Evolutionary conservation across 1,139 yeast species (phyloP), one percentile per base, ranked within the genome.

Genomic region (Yamadazyma oceani): DNA sequence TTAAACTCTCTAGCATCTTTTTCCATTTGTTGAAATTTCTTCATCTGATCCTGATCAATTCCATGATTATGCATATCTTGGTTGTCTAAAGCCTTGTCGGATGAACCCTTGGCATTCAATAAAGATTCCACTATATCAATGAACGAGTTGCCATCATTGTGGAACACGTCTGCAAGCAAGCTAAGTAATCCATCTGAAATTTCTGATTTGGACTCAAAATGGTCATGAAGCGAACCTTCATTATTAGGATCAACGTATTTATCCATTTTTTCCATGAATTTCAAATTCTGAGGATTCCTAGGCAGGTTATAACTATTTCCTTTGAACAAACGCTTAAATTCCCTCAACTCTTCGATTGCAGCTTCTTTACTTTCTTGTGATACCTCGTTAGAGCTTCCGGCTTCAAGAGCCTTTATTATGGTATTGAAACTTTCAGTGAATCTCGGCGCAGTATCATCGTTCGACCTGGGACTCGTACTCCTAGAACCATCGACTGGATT

Each of bases 101-200:
- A 60, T 0, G 69, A 75, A 50, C 69, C 65, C 29, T 82, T 64
- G n/a, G 78, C 67, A 44, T 77, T 79, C 6, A 85, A 84, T 26
- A 85, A 65, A 38, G 79, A 73, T 54, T 85, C 95, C 81, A 87
- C 81, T 78, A 85, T 80, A 45, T 81, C 83, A 30, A 87, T 75
- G 50, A 86, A 85, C 38, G 80, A 74, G 48, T 74, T 74, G 21
- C 95, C 95, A 47, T 84, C 88, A 54, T 84, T 83, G 45, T 78
- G 78, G 40, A 85, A 65, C 23, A 87, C 60, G 21, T 27, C 30
- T 3, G 30, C 14, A 12, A 27, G 92, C 36, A 86, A 84, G 11
- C 78, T 74, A 36, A 81, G 68, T 17, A 81, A 54, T 3, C 74
- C 75, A 39, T 58, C 53, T 4, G 62, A 49, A 31, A 62, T 46